Conservation (phyloP, 352 stramenopile species). For the Pelagophyceae sp. region DNA sequence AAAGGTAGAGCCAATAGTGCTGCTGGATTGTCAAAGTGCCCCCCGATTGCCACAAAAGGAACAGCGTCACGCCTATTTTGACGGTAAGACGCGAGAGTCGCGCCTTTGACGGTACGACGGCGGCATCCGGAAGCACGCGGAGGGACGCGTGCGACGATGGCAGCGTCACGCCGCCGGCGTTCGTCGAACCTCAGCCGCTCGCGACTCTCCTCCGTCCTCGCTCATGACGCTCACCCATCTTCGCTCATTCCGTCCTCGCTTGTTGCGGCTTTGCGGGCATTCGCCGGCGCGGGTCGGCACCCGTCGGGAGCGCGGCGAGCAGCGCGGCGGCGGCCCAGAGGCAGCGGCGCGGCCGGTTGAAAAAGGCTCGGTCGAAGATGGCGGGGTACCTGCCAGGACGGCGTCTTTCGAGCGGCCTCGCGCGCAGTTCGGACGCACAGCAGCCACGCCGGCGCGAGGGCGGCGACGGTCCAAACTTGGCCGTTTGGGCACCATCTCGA, state of each 20-base stretch:
- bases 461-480: conserved; percentile 8
- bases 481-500: conserved; percentile 10
- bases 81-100: no score
- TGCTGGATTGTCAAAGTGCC: no score
- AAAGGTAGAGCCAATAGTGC: neutral
- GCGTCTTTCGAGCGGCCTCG: no score
- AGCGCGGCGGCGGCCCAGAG: neutral
- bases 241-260: neutral
- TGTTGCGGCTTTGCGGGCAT: neutral
- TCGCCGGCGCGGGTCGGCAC: neutral
- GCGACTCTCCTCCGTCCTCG: no score
- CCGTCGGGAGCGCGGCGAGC: neutral
- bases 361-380: neutral
- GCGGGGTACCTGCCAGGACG: no score
- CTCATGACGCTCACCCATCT: no score
- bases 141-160: neutral
- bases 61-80: no score
- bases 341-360: neutral
- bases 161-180: neutral
- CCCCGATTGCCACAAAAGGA: no score
- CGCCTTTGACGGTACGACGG: no score
- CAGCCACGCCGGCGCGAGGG: conserved; percentile 12
- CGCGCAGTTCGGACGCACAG: no score
- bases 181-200: no score
- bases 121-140: no score